Evolutionary conservation across 345 rosid species (phyloP).

Genomic region (Linum tenue): DNA sequence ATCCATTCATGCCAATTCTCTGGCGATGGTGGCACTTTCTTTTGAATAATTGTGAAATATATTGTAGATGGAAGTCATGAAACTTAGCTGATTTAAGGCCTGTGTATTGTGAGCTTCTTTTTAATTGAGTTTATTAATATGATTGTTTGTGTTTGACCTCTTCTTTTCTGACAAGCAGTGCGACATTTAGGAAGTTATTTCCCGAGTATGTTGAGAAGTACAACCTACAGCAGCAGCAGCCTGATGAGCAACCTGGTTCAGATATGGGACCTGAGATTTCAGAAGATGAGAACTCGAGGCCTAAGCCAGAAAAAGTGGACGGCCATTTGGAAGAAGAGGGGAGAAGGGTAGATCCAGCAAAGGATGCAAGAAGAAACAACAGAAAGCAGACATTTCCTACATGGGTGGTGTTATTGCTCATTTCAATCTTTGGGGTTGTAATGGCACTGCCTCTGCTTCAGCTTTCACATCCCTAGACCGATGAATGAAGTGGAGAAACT

Average conservation of each 20-base stretch:
- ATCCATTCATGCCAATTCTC: too few relatives aligned
- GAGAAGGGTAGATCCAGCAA: constrained; percentile 21
- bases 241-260: constrained; percentile 36
- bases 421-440: constrained; percentile 79
- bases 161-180: constrained; percentile 30
- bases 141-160: too few relatives aligned
- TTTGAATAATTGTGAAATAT: too few relatives aligned
- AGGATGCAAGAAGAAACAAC: constrained; percentile 35
- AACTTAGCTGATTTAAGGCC: too few relatives aligned
- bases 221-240: constrained; percentile 40
- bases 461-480: constrained; percentile 23
- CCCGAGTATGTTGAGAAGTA: constrained; percentile 86
- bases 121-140: too few relatives aligned
- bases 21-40: too few relatives aligned
- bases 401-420: constrained; percentile 74
- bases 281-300: constrained; percentile 29
- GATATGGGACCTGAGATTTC: constrained; percentile 31
- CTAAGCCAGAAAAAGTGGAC: constrained; percentile 26
- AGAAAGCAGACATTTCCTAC: constrained; percentile 64
- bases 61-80: too few relatives aligned
- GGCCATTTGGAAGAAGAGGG: constrained; percentile 28
- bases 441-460: constrained; percentile 98
- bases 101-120: too few relatives aligned
- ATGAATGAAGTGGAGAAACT: neutral
- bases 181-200: constrained; percentile 77